These are phyloP conservation scores for Sanghuangporus baumii DNA, from an alignment of 1,284 basidiomycete genomes.

Conservation along the genomic window DNA sequence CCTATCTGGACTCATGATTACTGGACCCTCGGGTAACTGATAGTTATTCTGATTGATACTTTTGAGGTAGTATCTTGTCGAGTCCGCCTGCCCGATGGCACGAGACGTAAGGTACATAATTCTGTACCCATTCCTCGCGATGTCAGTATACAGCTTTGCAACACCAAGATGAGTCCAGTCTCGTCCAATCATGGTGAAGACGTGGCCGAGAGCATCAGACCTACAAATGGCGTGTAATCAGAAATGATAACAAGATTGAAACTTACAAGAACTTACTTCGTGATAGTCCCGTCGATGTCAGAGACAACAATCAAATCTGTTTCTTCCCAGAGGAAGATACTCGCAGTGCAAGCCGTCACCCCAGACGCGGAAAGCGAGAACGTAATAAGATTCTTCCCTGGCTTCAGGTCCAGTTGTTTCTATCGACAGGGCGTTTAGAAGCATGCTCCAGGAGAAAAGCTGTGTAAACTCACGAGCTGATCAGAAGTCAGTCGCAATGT, in stretches of 20 bases:
- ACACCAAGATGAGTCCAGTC: slow-evolving; percentile 99
- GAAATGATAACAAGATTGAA: background rate
- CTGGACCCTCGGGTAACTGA: slow-evolving; percentile 94
- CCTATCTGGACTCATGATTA: slow-evolving; percentile 98
- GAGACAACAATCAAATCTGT: slow-evolving; percentile 90
- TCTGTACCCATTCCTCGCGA: slow-evolving; percentile 94
- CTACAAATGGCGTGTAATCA: slow-evolving; percentile 34
- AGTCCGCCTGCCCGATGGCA: slow-evolving; percentile 97
- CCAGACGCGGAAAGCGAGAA: slow-evolving; percentile 94
- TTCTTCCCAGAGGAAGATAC: slow-evolving; percentile 95
- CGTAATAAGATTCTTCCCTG: slow-evolving; percentile 89
- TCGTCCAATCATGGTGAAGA: slow-evolving; percentile 98
- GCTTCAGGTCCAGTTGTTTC: slow-evolving; percentile 84
- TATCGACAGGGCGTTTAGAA: slow-evolving; percentile 27
- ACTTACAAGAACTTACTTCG: slow-evolving; percentile 61
- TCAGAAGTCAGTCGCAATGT: slow-evolving; percentile 84
- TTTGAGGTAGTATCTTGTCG: slow-evolving; percentile 92
- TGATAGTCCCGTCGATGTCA: slow-evolving; percentile 99
- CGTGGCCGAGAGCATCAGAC: slow-evolving; percentile 95
- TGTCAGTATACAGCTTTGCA: slow-evolving; percentile 97
- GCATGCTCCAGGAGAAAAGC: background rate
- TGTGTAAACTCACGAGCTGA: slow-evolving; percentile 53
- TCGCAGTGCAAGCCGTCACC: slow-evolving; percentile 81
- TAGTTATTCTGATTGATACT: slow-evolving; percentile 96
- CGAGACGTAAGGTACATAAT: slow-evolving; percentile 98